These are phyloP conservation scores for Phlegmacium glaucopus DNA, from an alignment of 768 basidiomycete genomes.

Conservation along the genomic window DNA sequence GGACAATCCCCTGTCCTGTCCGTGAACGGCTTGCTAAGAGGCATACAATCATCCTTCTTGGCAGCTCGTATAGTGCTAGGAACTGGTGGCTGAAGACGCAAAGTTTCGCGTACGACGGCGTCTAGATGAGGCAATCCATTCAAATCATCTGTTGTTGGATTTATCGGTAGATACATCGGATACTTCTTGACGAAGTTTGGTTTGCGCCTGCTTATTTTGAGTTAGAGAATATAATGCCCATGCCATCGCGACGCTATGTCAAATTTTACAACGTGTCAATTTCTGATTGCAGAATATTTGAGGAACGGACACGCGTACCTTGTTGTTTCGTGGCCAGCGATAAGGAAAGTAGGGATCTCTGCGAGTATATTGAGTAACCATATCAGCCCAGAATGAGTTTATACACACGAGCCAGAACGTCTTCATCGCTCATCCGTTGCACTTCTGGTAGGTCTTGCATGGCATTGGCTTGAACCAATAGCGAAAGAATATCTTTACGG, in stretches of 20 bases:
- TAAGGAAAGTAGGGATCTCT: too few relatives aligned
- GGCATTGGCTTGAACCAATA: too few relatives aligned
- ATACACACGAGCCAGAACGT: too few relatives aligned
- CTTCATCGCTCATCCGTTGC: too few relatives aligned
- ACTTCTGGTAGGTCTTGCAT: too few relatives aligned
- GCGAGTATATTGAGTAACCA: too few relatives aligned
- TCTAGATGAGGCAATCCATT: too few relatives aligned
- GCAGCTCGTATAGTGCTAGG: constrained; percentile 39
- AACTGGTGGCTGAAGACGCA: constrained; percentile 55
- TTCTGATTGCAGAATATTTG: not conserved
- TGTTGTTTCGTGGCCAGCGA: constrained; percentile 53
- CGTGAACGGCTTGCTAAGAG: constrained; percentile 42
- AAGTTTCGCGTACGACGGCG: too few relatives aligned
- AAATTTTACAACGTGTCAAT: not conserved
- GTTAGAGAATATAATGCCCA: constrained; percentile 62
- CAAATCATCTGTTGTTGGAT: too few relatives aligned
- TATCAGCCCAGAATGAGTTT: too few relatives aligned
- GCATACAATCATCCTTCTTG: constrained; percentile 48
- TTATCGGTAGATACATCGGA: constrained; percentile 44
- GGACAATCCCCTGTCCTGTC: constrained; percentile 40
- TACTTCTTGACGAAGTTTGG: constrained; percentile 56
- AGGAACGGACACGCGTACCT: constrained; percentile 23
- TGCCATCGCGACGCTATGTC: constrained; percentile 36
- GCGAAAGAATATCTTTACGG: constrained; percentile 51
- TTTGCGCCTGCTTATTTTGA: constrained; percentile 44